Percentiles rank a stretch among this genome's conserved stretches.
Evolutionary conservation across 2,329 filamentous ascomycete genomes (phyloP).

Genomic region (Aspergillus flavus): DNA sequence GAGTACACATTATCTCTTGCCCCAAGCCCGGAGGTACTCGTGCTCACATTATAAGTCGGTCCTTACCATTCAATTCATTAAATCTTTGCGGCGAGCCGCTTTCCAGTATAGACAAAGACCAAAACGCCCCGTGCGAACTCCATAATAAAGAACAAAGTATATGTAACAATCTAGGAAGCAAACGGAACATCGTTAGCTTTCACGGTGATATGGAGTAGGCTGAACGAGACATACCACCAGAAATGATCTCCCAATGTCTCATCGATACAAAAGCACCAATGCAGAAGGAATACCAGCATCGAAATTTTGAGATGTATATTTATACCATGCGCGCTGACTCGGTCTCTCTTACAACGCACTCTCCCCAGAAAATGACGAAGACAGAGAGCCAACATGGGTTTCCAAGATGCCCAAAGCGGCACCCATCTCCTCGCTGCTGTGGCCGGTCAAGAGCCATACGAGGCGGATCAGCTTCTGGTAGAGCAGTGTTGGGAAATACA

Average conservation of each 20-base stretch:
- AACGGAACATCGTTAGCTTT: not conserved
- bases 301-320: not conserved
- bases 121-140: constrained; percentile 19
- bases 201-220: too few species aligned
- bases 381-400: constrained; percentile 20
- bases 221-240: not conserved
- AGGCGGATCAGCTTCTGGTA: constrained; percentile 40
- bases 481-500: constrained; percentile 41
- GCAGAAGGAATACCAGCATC: not conserved
- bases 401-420: constrained; percentile 33
- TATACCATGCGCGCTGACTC: not conserved
- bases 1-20: constrained; percentile 17
- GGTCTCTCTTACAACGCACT: constrained; percentile 8
- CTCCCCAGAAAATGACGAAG: constrained; percentile 17
- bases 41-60: constrained; percentile 23
- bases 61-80: constrained; percentile 28
- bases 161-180: not conserved
- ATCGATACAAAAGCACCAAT: constrained; percentile 15
- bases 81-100: constrained; percentile 16
- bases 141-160: not conserved
- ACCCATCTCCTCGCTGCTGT: constrained; percentile 32
- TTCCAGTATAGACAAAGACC: constrained; percentile 12
- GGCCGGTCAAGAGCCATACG: constrained; percentile 43
- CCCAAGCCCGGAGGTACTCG: constrained; percentile 15
- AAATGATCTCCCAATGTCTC: not conserved